Base-by-base conservation (phyloP, 345 rosid species). In the Mercurialis annua region DNA sequence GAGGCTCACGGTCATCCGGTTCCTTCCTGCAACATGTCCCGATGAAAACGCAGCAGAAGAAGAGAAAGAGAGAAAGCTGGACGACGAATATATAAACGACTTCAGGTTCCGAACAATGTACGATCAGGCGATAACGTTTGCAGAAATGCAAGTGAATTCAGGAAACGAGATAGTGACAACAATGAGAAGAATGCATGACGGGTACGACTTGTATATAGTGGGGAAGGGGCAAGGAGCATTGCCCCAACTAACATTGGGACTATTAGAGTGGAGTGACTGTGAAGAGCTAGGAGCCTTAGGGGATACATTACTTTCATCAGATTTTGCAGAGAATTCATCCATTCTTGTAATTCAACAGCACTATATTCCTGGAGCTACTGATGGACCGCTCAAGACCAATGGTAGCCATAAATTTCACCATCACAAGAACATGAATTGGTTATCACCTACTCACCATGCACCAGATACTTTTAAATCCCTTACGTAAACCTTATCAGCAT, bases 301-400 rank as follows among this genome's bases (percentile, higher is more conserved):
- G 14, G 82, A 82, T 44, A 58, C 72, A 12, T 48, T 82, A 23
- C 50, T 71, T 0, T 50, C 73, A 9, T 59, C 76, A 1, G 72
- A 73, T 10, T 75, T 70, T 15, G 60, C 73, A 2, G 54, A 57
- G 24, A 63, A 50, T 17, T 64, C 78, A 10, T 82, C 83, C 0
- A 62, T 80, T 38, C 69, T 82, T 40, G 72, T 77, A 29, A 64
- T 77, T 34, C 83, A 75, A 40, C 86, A 82, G 50, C 46, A 65
- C 34, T 26, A 31, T 54, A 31, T 66, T 65, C 20, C 30, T 2
- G 29, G 23, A 14, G 14, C 33, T 6, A 27, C 36, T 4, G 17
- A 27, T 12, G 50, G 24, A 66, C 26, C 1, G 16, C 2, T 3
- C 12, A 62, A 27, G 20, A 1, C 18, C 24, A 34, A 20, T 0